phyloP scores from a whole-genome alignment of 345 rosid genomes.

The Populus davidiana region DNA sequence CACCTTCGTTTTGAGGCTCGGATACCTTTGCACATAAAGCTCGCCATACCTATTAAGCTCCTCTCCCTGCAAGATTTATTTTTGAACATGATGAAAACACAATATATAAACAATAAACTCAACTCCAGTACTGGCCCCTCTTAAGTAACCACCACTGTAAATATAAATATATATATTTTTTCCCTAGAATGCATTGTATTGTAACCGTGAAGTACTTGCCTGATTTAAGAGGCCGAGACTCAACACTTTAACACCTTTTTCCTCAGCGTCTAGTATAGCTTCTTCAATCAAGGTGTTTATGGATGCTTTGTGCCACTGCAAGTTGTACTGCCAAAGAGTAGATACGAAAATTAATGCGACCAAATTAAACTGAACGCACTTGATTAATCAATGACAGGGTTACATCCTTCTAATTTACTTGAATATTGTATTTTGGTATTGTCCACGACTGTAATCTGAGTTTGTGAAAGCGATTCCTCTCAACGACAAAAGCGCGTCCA shows the following conservation, averaged over 20 bases:
- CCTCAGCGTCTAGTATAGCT: constrained; percentile 54
- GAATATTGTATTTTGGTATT: constrained; percentile 57
- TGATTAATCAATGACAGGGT: too few species aligned
- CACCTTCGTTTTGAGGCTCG: constrained; percentile 43
- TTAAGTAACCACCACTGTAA: too few species aligned
- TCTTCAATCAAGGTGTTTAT: constrained; percentile 55
- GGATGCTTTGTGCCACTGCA: constrained; percentile 30
- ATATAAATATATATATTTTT: too few species aligned
- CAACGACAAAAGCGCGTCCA: constrained; percentile 46
- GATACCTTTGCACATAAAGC: constrained; percentile 41
- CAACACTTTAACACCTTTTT: constrained; percentile 51
- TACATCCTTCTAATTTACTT: constrained; percentile 28
- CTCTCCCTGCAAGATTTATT: constrained; percentile 37
- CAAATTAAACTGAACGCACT: too few species aligned
- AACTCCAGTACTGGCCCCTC: too few species aligned
- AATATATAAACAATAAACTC: too few species aligned
- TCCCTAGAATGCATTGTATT: too few species aligned
- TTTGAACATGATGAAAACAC: too few species aligned
- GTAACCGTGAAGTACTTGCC: constrained; percentile 23
- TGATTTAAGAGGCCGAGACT: constrained; percentile 65
- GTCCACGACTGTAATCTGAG: constrained; percentile 67
- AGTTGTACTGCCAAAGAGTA: constrained; percentile 36
- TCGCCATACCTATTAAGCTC: constrained; percentile 54
- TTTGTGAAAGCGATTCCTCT: constrained; percentile 46
- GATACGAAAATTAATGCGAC: neutral